A percentile compares a stretch with the other conserved stretches of the same genome.
Evolutionary conservation across 345 rosid species (phyloP).

Genomic region (Corchorus capsularis): DNA sequence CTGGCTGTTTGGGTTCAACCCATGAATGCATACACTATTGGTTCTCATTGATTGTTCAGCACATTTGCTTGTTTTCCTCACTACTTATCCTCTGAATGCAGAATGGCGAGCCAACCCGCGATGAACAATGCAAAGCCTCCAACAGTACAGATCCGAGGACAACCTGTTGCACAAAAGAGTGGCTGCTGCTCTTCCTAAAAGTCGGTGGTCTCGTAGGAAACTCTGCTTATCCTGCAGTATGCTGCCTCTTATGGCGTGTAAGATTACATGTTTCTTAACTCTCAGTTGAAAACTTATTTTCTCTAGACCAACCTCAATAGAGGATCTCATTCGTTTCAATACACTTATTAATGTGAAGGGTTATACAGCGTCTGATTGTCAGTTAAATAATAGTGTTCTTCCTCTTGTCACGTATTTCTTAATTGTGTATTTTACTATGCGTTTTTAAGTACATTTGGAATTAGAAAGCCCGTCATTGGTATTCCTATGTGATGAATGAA

Average conservation of each 20-base stretch:
- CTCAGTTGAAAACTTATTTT: constrained; percentile 16
- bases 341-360: constrained; percentile 19
- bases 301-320: constrained; percentile 22
- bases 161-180: constrained; percentile 64
- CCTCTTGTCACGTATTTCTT: neutral
- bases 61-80: neutral
- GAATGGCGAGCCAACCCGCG: constrained; percentile 87
- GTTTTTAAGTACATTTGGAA: neutral
- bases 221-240: constrained; percentile 9
- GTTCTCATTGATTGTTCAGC: neutral
- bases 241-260: constrained; percentile 20
- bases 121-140: constrained; percentile 64
- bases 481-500: too few relatives aligned
- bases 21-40: too few relatives aligned
- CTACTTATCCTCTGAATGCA: constrained; percentile 24
- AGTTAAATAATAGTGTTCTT: constrained; percentile 18
- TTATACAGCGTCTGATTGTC: constrained; percentile 30
- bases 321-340: constrained; percentile 17
- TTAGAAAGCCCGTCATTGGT: too few relatives aligned
- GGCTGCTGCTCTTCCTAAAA: constrained; percentile 73
- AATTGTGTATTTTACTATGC: too few relatives aligned
- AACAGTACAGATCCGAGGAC: constrained; percentile 71
- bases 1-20: neutral
- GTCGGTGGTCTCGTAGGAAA: neutral
- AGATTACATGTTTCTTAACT: constrained; percentile 22